Base-by-base conservation (phyloP, 1,139 yeast species). In the Pneumocystis murina region DNA sequence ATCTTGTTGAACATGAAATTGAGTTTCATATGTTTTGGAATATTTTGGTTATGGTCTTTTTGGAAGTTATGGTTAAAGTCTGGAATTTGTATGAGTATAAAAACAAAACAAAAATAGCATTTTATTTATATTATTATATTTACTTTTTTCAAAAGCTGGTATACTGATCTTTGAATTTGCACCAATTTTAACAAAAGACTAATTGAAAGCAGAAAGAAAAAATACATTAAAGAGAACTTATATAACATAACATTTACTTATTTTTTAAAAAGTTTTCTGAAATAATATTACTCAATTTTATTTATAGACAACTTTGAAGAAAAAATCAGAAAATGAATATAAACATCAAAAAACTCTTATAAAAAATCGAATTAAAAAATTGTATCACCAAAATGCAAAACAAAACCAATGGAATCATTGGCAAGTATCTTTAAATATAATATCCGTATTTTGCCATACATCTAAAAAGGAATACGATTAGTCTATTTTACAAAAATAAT, bases 1-100 rank as follows among this genome's bases (percentile, higher is more conserved):
- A 87, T 87, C 0, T 79, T 91, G 41, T 80, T 83, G 17, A 92
- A 92, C 71, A 84, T 87, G 57, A 71, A 84, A 0, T 72, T 90
- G 8, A 85, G 94, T 0, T 89, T 89, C 72, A 86, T 81, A 0
- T 87, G 91, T 65, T 92, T 91, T 71, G 74, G 77, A 0, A 71
- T 87, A 62, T 87, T 87, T 70, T 91, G 92, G 85, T 68, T 89
- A 39, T 92, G 70, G 70, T 62, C 66, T 12, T 24, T 64, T 16
- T 43, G 35, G 17, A 28, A 64, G 12, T 14, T 62, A 20, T 39
- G 43, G 12, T 36, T 17, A 33, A 17, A 20, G 12, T n/a, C 59
- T 20, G 59, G 41, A 1, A 7, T 57, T 17, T 41, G 28, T 3
- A 38, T 8, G n/a, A 38, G 40, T 38, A 38, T 14, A 16, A 38